A percentile compares a stretch with the other conserved stretches of the same genome.
Evolutionary conservation across 2,329 filamentous ascomycete species (phyloP).

Genomic region (Hypomyces perniciosus): DNA sequence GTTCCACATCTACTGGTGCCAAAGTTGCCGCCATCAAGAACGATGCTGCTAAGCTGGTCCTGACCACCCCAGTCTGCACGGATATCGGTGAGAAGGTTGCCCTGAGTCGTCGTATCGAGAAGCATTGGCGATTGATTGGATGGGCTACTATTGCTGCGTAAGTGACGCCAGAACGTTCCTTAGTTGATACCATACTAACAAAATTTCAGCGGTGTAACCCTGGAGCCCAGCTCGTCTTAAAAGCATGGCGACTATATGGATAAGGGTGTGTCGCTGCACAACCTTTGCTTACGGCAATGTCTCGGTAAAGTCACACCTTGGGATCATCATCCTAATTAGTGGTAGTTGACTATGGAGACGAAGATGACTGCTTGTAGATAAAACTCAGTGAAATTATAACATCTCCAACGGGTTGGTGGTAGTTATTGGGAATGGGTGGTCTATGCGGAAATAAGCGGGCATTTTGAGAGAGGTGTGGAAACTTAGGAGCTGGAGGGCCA

Average conservation of each 20-base stretch:
- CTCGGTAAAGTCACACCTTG: neutral
- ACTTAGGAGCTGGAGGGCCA: too few species aligned
- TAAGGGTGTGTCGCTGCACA: conserved; percentile 2
- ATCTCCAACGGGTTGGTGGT: too few species aligned
- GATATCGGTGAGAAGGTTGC: conserved; percentile 98
- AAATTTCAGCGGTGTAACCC: conserved; percentile 43
- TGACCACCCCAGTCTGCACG: conserved; percentile 93
- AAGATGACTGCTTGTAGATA: too few species aligned
- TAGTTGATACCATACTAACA: conserved; percentile 19
- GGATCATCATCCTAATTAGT: too few species aligned
- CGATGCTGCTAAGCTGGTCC: conserved; percentile 88
- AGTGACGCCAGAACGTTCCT: conserved; percentile 26
- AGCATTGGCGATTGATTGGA: conserved; percentile 95
- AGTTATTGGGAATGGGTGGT: too few species aligned
- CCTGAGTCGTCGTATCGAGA: conserved; percentile 92
- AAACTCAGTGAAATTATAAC: too few species aligned
- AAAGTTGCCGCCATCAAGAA: conserved; percentile 97
- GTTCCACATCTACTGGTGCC: conserved; percentile 91
- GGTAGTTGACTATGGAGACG: too few species aligned
- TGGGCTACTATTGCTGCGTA: conserved; percentile 76
- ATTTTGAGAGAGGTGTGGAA: too few species aligned
- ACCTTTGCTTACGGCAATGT: neutral
- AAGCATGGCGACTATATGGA: conserved; percentile 4
- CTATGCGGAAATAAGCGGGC: too few species aligned
- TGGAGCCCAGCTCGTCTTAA: conserved; percentile 46